A percentile compares a stretch with the other conserved stretches of the same genome.
phyloP scores from a whole-genome alignment of 805 yeast genomes.

The Ogataea trehalophila region DNA sequence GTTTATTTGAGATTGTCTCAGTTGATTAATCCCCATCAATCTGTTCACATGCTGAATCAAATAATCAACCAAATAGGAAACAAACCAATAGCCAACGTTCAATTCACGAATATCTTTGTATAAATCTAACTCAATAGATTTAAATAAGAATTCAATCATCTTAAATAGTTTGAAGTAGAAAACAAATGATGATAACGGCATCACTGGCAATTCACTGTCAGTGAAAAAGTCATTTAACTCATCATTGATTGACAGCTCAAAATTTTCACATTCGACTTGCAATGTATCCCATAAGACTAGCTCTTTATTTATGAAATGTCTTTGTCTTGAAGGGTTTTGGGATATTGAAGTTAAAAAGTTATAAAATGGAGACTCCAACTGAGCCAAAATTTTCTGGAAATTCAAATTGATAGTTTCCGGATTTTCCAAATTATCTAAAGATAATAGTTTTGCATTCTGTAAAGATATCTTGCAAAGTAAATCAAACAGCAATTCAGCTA shows the following conservation, averaged over 20 bases:
- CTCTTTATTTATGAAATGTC: conserved; percentile 64
- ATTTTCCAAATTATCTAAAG: conserved; percentile 4
- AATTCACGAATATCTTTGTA: conserved; percentile 64
- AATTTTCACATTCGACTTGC: conserved; percentile 67
- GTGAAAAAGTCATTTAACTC: conserved; percentile 29
- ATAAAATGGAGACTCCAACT: conserved; percentile 43
- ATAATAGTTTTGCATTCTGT: conserved; percentile 18
- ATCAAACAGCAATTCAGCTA: conserved; percentile 34
- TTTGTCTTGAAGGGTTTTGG: conserved; percentile 76
- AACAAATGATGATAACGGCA: conserved; percentile 70
- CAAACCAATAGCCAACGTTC: conserved; percentile 64
- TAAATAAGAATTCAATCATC: conserved; percentile 69
- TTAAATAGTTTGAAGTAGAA: conserved; percentile 58
- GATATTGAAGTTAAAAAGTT: conserved; percentile 41
- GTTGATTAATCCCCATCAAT: conserved; percentile 13
- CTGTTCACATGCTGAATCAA: conserved; percentile 19
- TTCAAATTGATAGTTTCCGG: conserved; percentile 18
- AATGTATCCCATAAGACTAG: conserved; percentile 67
- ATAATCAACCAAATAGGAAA: conserved; percentile 33
- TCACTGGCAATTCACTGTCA: conserved; percentile 34
- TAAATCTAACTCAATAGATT: conserved; percentile 72
- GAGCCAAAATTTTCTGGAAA: conserved; percentile 33
- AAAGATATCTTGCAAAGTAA: conserved; percentile 18
- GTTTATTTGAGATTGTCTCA: conserved; percentile 18
- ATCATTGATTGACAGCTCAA: conserved; percentile 45